phyloP scores from a whole-genome alignment of 129 eudicot genomes.

The Centrapalus pauciflorus region DNA sequence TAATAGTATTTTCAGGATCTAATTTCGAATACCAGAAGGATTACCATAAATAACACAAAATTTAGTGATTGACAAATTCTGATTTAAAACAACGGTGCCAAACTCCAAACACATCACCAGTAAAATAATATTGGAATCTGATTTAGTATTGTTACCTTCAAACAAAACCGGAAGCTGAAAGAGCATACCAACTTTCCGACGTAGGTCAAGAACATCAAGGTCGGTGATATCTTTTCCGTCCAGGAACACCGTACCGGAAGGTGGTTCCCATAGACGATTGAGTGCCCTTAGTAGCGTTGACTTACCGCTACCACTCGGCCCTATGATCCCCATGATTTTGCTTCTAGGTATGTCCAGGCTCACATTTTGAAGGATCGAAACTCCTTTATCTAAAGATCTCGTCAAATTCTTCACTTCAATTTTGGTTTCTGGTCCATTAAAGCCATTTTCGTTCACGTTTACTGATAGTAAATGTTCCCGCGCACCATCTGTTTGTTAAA shows the following conservation, averaged over 20 bases:
- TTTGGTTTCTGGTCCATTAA: constrained; percentile 22
- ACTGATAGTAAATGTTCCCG: constrained; percentile 43
- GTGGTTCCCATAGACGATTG: constrained; percentile 90
- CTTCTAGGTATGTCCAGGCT: constrained; percentile 68
- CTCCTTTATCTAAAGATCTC: constrained; percentile 50
- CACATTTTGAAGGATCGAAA: constrained; percentile 49
- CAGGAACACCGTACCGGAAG: constrained; percentile 63
- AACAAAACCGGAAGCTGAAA: constrained; percentile 93
- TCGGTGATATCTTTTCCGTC: constrained; percentile 79
- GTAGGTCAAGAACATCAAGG: constrained; percentile 66
- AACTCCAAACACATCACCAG: no score
- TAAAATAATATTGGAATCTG: not conserved
- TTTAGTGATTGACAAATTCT: no score
- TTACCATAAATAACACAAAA: no score
- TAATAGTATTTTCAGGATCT: no score
- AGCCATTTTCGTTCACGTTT: constrained; percentile 20
- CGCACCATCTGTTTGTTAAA: constrained; percentile 34
- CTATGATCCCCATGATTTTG: constrained; percentile 83
- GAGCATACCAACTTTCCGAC: constrained; percentile 88
- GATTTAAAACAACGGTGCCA: no score
- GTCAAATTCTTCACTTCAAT: constrained; percentile 48
- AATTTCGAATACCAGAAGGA: no score
- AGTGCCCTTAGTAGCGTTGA: constrained; percentile 79
- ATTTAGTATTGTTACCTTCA: constrained; percentile 49
- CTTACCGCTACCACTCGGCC: constrained; percentile 98